These are phyloP conservation scores for Thoreauomyces humboldtii DNA, from an alignment of 192 early-diverging fungal species.

Conservation along the genomic window DNA sequence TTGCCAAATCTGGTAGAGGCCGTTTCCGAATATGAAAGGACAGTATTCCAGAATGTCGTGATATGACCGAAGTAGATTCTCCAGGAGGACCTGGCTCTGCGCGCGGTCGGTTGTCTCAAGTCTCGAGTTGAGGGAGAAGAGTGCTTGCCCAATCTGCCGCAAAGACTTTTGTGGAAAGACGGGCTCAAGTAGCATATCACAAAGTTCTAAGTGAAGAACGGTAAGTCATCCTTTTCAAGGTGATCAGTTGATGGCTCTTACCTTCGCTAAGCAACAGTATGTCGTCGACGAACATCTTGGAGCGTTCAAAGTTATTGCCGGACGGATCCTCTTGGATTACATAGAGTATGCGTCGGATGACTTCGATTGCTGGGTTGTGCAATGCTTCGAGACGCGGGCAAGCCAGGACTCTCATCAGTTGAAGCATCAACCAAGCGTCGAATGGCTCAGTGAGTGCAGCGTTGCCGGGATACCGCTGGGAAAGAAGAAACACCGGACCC, in stretches of 20 bases:
- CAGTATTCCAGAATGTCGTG: no score
- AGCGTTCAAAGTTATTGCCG: neutral
- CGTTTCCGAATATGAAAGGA: no score
- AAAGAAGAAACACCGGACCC: neutral
- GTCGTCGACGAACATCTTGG: neutral
- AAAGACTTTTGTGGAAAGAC: no score
- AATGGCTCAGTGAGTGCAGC: neutral
- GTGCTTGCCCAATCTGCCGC: no score
- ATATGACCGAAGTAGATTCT: no score
- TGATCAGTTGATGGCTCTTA: neutral
- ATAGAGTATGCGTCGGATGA: neutral
- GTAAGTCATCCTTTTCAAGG: neutral
- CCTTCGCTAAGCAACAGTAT: neutral
- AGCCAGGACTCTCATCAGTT: neutral
- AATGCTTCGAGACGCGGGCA: neutral
- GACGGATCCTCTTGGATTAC: neutral
- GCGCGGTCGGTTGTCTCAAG: no score
- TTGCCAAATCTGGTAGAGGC: no score
- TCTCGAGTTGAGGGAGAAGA: no score
- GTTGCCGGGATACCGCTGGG: neutral
- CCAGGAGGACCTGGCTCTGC: no score
- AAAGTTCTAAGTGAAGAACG: neutral
- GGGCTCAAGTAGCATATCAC: no score
- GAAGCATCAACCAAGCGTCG: neutral
- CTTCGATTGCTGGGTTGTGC: neutral